Percentiles rank a stretch among this genome's conserved stretches.
Conservation (phyloP, 2,329 filamentous ascomycete species). For the Helotiales sp. region DNA sequence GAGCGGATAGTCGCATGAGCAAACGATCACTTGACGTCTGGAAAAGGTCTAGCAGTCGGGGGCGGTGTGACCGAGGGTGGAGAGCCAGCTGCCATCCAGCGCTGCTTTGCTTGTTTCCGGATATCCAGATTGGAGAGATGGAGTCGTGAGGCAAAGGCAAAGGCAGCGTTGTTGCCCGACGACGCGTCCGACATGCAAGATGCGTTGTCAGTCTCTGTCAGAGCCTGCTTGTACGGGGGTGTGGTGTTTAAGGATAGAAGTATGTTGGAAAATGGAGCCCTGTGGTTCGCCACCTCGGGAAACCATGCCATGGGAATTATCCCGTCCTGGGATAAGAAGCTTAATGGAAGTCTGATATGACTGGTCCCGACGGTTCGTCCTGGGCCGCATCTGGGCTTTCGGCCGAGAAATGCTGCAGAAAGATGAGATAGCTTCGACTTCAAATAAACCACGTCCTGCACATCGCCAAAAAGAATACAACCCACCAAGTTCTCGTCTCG, state of each 20-base stretch:
- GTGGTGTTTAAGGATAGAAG: background rate
- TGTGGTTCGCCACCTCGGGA: conserved; percentile 25
- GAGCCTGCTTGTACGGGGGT: background rate
- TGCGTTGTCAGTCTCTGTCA: conserved; percentile 31
- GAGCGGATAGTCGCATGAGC: conserved; percentile 40
- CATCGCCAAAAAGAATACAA: conserved; percentile 11
- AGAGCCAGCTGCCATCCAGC: conserved; percentile 18
- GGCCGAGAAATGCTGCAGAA: background rate
- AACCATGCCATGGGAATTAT: background rate
- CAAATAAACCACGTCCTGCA: conserved; percentile 9
- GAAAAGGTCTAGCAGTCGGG: conserved; percentile 20
- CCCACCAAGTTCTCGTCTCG: background rate
- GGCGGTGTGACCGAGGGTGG: conserved; percentile 27
- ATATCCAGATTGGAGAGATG: background rate
- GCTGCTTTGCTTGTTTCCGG: background rate
- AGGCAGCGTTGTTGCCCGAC: background rate
- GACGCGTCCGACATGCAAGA: conserved; percentile 27
- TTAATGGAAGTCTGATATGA: background rate
- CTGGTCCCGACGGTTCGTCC: conserved; percentile 20
- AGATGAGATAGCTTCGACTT: background rate
- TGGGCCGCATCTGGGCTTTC: background rate
- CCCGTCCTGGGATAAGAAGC: background rate
- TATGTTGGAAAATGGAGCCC: conserved; percentile 14
- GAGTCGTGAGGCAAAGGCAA: background rate
- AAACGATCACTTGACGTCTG: conserved; percentile 36